phyloP scores from a whole-genome alignment of 2,329 filamentous ascomycete genomes.

The Akanthomyces muscarius region DNA sequence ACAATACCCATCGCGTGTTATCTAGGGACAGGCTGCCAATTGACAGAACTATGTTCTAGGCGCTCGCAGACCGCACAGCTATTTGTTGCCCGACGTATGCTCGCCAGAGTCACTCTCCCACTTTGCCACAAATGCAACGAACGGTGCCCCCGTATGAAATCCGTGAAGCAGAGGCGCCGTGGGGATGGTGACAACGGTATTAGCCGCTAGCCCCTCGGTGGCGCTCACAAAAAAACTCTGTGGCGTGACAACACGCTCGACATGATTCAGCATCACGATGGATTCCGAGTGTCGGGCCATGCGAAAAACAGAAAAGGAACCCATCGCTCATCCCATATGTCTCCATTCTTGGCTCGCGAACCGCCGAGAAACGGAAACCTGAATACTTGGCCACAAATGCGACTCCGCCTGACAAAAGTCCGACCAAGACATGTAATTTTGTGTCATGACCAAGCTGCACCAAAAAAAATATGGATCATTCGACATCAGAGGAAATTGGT shows the following conservation, averaged over 20 bases:
- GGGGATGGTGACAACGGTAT: neutral
- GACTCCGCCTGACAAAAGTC: neutral
- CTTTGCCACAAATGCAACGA: neutral
- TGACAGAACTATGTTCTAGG: no score
- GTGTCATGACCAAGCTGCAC: neutral
- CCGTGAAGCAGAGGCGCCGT: no score
- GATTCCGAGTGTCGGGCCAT: neutral
- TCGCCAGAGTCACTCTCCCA: neutral
- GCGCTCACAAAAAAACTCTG: neutral
- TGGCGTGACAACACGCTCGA: neutral
- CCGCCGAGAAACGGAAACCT: neutral
- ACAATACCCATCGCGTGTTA: neutral
- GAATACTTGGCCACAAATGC: neutral
- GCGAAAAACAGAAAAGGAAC: neutral
- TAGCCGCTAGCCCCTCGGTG: neutral
- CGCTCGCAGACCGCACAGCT: no score
- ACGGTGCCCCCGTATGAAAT: no score
- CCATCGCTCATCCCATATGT: neutral
- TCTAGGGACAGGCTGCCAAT: no score
- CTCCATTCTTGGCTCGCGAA: neutral
- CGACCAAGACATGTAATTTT: neutral
- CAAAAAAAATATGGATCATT: neutral
- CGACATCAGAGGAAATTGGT: neutral
- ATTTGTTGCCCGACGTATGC: no score
- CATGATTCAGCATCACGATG: neutral